Percentiles rank a stretch among this genome's conserved stretches.
phyloP scores from a whole-genome alignment of 139 green algal genomes.

The Diplosphaera chodatii region DNA sequence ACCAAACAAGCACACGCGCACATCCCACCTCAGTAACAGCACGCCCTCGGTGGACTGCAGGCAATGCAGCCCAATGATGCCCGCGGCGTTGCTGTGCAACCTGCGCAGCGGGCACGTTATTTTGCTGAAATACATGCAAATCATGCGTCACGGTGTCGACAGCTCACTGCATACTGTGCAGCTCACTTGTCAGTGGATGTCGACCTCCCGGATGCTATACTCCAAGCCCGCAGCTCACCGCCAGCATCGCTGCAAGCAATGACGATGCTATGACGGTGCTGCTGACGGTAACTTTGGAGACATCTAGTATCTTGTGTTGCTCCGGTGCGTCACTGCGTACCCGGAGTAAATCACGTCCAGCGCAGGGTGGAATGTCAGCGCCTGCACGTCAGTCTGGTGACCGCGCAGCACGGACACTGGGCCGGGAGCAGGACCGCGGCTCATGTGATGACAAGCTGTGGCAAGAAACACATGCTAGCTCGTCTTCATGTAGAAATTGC shows the following conservation, averaged over 20 bases:
- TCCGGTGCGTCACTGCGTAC: no score
- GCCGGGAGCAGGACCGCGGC: slow-evolving; percentile 3
- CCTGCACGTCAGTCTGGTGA: slow-evolving; percentile 37
- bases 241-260: slow-evolving; percentile 29
- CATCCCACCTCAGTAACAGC: slow-evolving; percentile 7
- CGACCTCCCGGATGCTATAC: slow-evolving; percentile 9
- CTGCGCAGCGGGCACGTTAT: no score
- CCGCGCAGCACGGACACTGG: slow-evolving; percentile 26
- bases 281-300: no score
- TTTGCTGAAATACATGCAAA: no score
- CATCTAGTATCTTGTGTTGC: no score
- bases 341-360: slow-evolving; percentile 25
- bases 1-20: no score
- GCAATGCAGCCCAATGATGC: slow-evolving; percentile 20
- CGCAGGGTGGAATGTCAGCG: slow-evolving; percentile 23
- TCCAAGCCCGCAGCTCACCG: slow-evolving; percentile 32
- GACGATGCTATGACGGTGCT: no score
- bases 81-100: slow-evolving; percentile 2
- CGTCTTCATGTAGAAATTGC: no score
- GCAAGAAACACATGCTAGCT: no score
- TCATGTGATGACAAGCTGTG: no score
- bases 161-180: no score
- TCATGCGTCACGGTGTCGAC: no score
- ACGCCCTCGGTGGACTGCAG: neutral
- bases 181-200: slow-evolving; percentile 9